Base-by-base conservation (phyloP, 345 rosid species). In the Lepidium sativum region DNA sequence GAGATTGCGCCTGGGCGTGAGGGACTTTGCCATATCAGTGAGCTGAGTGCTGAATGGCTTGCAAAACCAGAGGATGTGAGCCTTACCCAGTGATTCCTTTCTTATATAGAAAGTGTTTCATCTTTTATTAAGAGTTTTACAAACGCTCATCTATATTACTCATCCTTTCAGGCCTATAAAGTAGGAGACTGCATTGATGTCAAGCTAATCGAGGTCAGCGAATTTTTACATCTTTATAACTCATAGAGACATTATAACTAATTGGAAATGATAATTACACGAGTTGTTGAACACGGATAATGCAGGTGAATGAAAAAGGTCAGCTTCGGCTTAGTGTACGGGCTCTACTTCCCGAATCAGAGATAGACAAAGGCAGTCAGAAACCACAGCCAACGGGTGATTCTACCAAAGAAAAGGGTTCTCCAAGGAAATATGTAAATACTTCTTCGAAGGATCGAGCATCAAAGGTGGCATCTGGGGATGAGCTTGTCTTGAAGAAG, bases 11-110 rank as follows among this genome's bases (percentile, higher is more conserved):
- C 97, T 2, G 96, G 99, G 20, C 89, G 92, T 16, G 97, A 94
- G 83, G 99, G 99, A 71, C 94, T 94, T 77, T 94, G 99, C 82
- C 99, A 94, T 80, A 78, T 90, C 68, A 94, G 99, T 75, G 99
- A 94, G 75, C 81, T 94, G 60, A 90, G 85, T 74, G 70, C 85
- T 47, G 82, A 80, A 64, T 94, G 88, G 86, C 80, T 94, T 75
- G 80, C 97, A n/a, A 88, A 94, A 78, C 92, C 99, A 4, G 99
- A 94, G 79, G 99, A 94, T 72, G 99, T 94, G 81, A 82, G 92
- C 60, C 12, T 11, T 8, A 44, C 44, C 43, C 50, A 25, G 27
- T 72, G 31, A 35, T 51, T 31, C 15, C 17, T 8, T 57, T 10
- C 47, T 55, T 60, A 12, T 14, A 6, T 55, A 55, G 45, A 21